Base-by-base conservation (phyloP, 106 monocot genomes). In the Dendrobium officinale region DNA sequence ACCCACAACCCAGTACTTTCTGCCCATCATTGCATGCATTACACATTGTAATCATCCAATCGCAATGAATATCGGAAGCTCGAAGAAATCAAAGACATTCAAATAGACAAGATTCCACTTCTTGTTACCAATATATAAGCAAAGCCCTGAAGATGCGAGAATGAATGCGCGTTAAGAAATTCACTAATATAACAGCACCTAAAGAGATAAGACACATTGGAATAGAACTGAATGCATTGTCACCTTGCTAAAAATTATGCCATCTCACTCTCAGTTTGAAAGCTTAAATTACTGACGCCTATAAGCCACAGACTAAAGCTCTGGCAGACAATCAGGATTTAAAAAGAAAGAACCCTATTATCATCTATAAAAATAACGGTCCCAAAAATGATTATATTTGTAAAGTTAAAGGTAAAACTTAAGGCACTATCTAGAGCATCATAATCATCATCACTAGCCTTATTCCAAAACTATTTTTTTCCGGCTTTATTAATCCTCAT, bases 1-100 rank as follows among this genome's bases (percentile, higher is more conserved):
- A 1, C 55, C 73, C 77, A 67, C 24, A n/a, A 45, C 56, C 66
- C 4, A 75, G 48, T 55, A 43, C 67, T 75, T 79, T 59, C 75
- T 58, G 44, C 43, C 49, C 79, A 47, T 45, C 51, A 55, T 43
- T 78, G 78, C 84, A 84, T 55, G 26, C 72, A 79, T 77, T 59
- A 68, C 84, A 84, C 80, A 85, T 82, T 73, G 59, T 80, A 59
- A 17, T 85, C 77, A 85, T 77, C 45, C 31, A 48, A 40, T 78
- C 27, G 11, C 68, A 84, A 79, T 66, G 48, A 61, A 79, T 55
- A 40, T 84, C 49, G 45, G 49, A 1, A 48, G 67, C 47, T 73
- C 73, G 56, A 83, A 72, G 70, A 72, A 55, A 55, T 70, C 41
- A 55, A 55, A 27, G 24, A 51, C 67, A 78, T 55, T 43, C 73